Percentiles rank a stretch among this genome's conserved stretches.
These are phyloP conservation scores for Brettanomyces naardenensis DNA, from an alignment of 805 yeast species.

Conservation along the genomic window DNA sequence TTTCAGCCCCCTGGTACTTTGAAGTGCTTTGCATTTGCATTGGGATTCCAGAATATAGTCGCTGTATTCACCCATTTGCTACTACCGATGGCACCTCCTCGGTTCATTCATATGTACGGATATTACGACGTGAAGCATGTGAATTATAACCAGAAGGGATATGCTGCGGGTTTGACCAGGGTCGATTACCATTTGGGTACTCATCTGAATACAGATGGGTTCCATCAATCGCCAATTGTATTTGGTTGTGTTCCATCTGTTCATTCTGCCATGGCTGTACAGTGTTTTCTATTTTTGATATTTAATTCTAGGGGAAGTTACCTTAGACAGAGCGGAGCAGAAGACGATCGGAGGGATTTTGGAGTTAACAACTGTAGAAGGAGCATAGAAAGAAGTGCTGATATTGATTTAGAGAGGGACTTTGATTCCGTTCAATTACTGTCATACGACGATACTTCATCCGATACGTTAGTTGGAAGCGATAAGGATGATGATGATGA, in stretches of 20 bases:
- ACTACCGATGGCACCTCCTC: slow-evolving; percentile 70
- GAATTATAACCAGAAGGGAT: slow-evolving; percentile 56
- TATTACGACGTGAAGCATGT: slow-evolving; percentile 38
- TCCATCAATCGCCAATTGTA: slow-evolving; percentile 60
- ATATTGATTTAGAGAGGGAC: not conserved
- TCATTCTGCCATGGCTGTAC: slow-evolving; percentile 59
- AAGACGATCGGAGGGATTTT: not conserved
- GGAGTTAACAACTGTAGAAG: not conserved
- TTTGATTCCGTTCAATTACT: not conserved
- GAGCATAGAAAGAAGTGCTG: not conserved
- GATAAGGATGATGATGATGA: slow-evolving; percentile 5
- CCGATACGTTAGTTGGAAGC: not conserved
- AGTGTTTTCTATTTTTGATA: slow-evolving; percentile 31
- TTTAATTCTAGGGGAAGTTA: not conserved
- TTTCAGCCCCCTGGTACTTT: slow-evolving; percentile 62
- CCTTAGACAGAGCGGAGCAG: not conserved
- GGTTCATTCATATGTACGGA: slow-evolving; percentile 61
- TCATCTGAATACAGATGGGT: slow-evolving; percentile 50
- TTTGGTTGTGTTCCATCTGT: slow-evolving; percentile 73
- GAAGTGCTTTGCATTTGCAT: slow-evolving; percentile 41
- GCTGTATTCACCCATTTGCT: slow-evolving; percentile 55
- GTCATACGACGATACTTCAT: not conserved
- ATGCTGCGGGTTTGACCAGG: slow-evolving; percentile 62
- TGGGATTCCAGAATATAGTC: slow-evolving; percentile 53
- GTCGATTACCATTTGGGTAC: slow-evolving; percentile 60